phyloP scores from a whole-genome alignment of 805 yeast genomes.

The Wickerhamiella kurtzmanii region DNA sequence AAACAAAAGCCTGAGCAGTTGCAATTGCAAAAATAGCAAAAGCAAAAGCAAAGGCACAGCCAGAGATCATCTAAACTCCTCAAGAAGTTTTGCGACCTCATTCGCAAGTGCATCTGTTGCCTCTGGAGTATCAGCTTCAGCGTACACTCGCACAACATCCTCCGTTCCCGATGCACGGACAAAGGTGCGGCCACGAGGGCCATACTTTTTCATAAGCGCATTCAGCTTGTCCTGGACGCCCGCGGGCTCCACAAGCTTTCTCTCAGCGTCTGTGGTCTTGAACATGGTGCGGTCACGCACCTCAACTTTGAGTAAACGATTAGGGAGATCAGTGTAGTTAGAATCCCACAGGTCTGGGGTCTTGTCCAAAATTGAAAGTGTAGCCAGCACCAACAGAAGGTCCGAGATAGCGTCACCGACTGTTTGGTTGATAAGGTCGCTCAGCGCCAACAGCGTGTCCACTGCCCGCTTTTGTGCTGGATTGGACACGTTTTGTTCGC shows the following conservation, averaged over 20 bases:
- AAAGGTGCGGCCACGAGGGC: constrained; percentile 59
- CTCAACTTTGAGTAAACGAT: constrained; percentile 62
- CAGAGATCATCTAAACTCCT: constrained; percentile 1
- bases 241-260: constrained; percentile 58
- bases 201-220: constrained; percentile 39
- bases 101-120: constrained; percentile 35
- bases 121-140: constrained; percentile 55
- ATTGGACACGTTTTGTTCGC: constrained; percentile 27
- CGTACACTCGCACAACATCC: constrained; percentile 90
- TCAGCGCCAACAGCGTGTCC: constrained; percentile 42
- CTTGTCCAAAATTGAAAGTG: constrained; percentile 43
- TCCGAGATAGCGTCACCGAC: constrained; percentile 99
- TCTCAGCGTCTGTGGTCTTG: constrained; percentile 81
- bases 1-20: not conserved
- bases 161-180: constrained; percentile 97
- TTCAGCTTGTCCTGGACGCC: constrained; percentile 72
- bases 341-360: constrained; percentile 60
- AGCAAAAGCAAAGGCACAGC: not conserved
- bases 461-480: constrained; percentile 39
- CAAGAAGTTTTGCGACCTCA: constrained; percentile 21
- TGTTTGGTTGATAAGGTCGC: constrained; percentile 77
- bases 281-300: constrained; percentile 73
- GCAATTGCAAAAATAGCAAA: not conserved
- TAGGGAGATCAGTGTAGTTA: constrained; percentile 76
- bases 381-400: constrained; percentile 59